Base-by-base conservation (phyloP, 1,139 yeast species). In the Pichia terricola region DNA sequence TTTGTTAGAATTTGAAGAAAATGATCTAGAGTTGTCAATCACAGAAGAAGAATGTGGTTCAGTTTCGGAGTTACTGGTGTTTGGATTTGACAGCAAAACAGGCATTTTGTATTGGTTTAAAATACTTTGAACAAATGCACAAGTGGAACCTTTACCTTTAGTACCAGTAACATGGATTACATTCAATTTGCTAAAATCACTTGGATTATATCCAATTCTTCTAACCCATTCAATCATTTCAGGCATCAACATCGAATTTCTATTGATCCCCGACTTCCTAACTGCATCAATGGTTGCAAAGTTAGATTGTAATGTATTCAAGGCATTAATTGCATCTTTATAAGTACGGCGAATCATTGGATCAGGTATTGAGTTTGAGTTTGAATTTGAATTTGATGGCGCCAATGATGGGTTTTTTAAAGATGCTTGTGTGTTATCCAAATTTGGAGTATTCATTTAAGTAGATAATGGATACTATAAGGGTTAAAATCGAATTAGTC, bases 131-230 rank as follows among this genome's bases (percentile, higher is more conserved):
- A 89, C 77, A 60, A 94, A 94, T 0, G 98, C 96, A 66, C 96
- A 91, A 0, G 97, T 89, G 1, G 96, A 88, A 1, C 99, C 99
- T 65, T 94, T 94, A 10, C 99, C 99, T 63, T 94, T 94, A 2
- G 99, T 94, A 28, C 99, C 99, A 0, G 99, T 89, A 34, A 94
- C 83, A 59, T 94, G 98, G 40, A 94, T 74, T 4, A 88, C 73
- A 54, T 89, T 88, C 56, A 94, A 65, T 47, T 65, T 72, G 62
- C 88, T 77, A 58, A 86, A 79, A 50, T 83, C 95, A 3, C 64
- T 54, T 1, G 81, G 73, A n/a, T 67, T 60, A 63, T 89, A 88
- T 0, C 97, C 98, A 42, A 87, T 73, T 54, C 97, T 70, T 45
- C 91, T 69, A n/a, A 84, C 75, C 81, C 91, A 94, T 61, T 89